phyloP scores from a whole-genome alignment of 495 filamentous ascomycete genomes.

The Pyrenula aspistea region DNA sequence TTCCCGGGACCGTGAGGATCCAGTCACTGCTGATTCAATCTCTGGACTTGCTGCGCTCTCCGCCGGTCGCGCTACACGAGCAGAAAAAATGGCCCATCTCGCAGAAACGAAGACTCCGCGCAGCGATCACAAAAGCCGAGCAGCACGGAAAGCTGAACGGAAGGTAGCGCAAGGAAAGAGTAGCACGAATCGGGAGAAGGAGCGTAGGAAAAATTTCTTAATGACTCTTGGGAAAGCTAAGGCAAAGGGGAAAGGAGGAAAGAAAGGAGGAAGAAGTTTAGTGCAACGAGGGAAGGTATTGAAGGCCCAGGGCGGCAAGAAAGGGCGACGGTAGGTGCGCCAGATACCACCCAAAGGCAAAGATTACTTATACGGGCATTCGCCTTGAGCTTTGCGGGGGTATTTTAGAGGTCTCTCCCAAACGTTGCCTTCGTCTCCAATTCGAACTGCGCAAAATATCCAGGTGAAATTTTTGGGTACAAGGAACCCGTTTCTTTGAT shows the following conservation, averaged over 20 bases:
- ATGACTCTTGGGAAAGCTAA: slow-evolving; percentile 96
- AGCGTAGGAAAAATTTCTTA: slow-evolving; percentile 88
- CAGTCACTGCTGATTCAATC: slow-evolving; percentile 77
- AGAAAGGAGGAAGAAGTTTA: slow-evolving; percentile 46
- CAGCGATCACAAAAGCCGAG: slow-evolving; percentile 67
- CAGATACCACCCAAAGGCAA: no score
- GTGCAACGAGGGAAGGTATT: slow-evolving; percentile 66
- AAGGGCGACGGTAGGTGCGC: slow-evolving; percentile 11
- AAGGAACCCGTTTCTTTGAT: no score
- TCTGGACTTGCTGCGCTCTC: slow-evolving; percentile 58
- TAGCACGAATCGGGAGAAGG: slow-evolving; percentile 96
- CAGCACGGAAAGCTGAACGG: slow-evolving; percentile 67
- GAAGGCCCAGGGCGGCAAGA: slow-evolving; percentile 74
- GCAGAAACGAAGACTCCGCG: slow-evolving; percentile 62
- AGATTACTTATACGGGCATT: no score
- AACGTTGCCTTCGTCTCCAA: no score
- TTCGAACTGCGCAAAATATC: no score
- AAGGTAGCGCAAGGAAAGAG: slow-evolving; percentile 83
- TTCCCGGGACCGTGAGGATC: slow-evolving; percentile 62
- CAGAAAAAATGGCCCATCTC: slow-evolving; percentile 69
- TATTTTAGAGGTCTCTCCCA: no score
- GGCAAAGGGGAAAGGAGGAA: slow-evolving; percentile 60
- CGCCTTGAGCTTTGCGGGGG: no score
- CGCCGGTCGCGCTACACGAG: slow-evolving; percentile 61
- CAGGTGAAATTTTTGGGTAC: no score